A percentile compares a stretch with the other conserved stretches of the same genome.
phyloP scores from a whole-genome alignment of 2,329 filamentous ascomycete species.

The Polychaeton citri region DNA sequence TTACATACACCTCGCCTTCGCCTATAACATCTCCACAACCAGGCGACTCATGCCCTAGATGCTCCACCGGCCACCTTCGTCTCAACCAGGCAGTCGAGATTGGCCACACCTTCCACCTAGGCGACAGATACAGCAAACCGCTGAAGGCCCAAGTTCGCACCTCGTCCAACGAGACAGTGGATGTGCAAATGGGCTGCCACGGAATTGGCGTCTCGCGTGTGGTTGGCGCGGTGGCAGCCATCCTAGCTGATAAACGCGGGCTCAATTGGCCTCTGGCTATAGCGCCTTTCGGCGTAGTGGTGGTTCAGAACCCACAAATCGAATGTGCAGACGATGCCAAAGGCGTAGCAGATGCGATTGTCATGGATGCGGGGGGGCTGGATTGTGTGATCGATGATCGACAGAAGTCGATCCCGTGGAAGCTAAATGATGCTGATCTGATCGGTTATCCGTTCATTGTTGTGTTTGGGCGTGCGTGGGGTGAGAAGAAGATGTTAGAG shows the following conservation, averaged over 20 bases:
- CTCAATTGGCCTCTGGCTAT: constrained; percentile 81
- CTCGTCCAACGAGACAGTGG: constrained; percentile 28
- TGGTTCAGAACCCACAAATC: constrained; percentile 37
- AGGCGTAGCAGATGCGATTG: constrained; percentile 50
- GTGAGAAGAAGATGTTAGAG: constrained; percentile 45
- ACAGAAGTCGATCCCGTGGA: constrained; percentile 59
- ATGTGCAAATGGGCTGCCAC: constrained; percentile 90
- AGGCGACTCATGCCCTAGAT: constrained; percentile 63
- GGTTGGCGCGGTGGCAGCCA: constrained; percentile 72
- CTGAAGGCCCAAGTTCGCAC: constrained; percentile 49
- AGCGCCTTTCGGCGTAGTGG: constrained; percentile 66
- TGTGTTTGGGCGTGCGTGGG: constrained; percentile 62
- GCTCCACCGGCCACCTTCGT: constrained; percentile 46
- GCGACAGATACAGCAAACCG: constrained; percentile 71
- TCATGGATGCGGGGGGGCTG: constrained; percentile 34
- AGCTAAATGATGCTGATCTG: constrained; percentile 77
- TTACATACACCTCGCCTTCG: constrained; percentile 22
- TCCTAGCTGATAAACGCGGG: constrained; percentile 56
- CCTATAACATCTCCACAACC: constrained; percentile 52
- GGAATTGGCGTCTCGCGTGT: constrained; percentile 89
- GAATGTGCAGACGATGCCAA: constrained; percentile 7
- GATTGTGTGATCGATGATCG: constrained; percentile 54
- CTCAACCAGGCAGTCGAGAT: constrained; percentile 71
- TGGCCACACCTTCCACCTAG: constrained; percentile 89
- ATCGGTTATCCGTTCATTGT: constrained; percentile 78